A percentile compares a stretch with the other conserved stretches of the same genome.
These are phyloP conservation scores for Pharnaceum exiguum DNA, from an alignment of 148 eudicot species.

Conservation along the genomic window DNA sequence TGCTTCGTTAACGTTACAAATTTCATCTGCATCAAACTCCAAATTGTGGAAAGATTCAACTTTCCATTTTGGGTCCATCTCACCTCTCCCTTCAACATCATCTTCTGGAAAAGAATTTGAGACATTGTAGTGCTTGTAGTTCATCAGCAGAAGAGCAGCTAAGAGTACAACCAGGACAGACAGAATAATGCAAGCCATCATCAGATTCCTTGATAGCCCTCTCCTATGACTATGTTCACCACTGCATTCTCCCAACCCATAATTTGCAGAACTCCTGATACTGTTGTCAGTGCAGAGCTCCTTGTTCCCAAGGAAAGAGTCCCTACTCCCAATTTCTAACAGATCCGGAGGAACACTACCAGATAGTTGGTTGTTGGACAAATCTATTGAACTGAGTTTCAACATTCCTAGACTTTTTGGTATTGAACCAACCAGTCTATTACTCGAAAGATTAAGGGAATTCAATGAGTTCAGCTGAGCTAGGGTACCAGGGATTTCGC, in stretches of 20 bases:
- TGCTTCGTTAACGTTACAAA: constrained; percentile 44
- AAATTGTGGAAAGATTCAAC: constrained; percentile 67
- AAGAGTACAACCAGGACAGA: constrained; percentile 36
- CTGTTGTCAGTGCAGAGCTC: constrained; percentile 48
- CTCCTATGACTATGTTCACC: constrained; percentile 16
- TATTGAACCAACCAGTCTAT: constrained; percentile 52
- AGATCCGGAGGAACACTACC: constrained; percentile 58
- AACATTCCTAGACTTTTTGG: constrained; percentile 53
- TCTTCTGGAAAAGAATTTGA: constrained; percentile 17
- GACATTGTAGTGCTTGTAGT: constrained; percentile 49
- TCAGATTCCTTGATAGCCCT: constrained; percentile 23
- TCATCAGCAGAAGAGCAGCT: constrained; percentile 40
- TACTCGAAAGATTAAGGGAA: constrained; percentile 79
- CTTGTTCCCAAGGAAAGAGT: constrained; percentile 64
- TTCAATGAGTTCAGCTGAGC: constrained; percentile 54
- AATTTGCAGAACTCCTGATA: constrained; percentile 10
- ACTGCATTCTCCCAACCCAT: constrained; percentile 34
- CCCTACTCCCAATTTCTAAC: constrained; percentile 47
- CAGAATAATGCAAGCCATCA: constrained; percentile 40
- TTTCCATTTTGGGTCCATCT: constrained; percentile 51
- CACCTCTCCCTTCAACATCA: constrained; percentile 26
- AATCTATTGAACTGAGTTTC: constrained; percentile 67
- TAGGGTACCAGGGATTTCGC: constrained; percentile 54
- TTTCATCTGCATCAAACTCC: constrained; percentile 60
- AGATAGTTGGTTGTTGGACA: constrained; percentile 67